Conservation (phyloP, 768 basidiomycete species). For the Podaxis rugospora region DNA sequence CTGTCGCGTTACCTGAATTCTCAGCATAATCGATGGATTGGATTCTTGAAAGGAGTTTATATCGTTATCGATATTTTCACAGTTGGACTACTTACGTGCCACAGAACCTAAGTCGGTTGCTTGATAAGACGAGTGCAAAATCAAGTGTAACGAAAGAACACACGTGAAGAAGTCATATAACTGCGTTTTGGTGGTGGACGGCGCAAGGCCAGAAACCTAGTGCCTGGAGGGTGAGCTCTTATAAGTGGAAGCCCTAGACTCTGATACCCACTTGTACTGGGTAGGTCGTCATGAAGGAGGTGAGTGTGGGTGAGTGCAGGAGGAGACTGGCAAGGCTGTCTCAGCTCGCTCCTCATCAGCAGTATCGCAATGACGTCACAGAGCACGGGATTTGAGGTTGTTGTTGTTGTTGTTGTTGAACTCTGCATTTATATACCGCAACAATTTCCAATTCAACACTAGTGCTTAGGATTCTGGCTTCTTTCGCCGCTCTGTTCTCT, state of each 20-base stretch:
- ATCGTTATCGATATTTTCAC: not conserved
- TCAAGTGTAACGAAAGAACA: conserved; percentile 20
- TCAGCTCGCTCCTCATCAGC: conserved; percentile 10
- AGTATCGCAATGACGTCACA: not conserved
- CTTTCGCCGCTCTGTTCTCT: too few species aligned
- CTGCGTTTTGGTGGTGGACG: conserved; percentile 59
- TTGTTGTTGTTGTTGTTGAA: too few species aligned
- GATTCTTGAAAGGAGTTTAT: conserved; percentile 42
- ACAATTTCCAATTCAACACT: too few species aligned
- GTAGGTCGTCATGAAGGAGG: conserved; percentile 34
- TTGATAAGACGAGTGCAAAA: conserved; percentile 4
- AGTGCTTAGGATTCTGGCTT: too few species aligned
- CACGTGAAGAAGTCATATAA: conserved; percentile 83
- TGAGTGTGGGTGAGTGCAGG: conserved; percentile 15
- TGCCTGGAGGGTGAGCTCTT: not conserved
- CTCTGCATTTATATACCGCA: too few species aligned
- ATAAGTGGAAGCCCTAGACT: not conserved
- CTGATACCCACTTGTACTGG: conserved; percentile 38
- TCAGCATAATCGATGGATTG: conserved; percentile 50
- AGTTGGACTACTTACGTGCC: conserved; percentile 53
- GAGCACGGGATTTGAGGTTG: not conserved
- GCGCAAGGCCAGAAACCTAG: conserved; percentile 70
- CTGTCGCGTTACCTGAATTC: conserved; percentile 43
- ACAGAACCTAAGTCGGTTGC: conserved; percentile 60
- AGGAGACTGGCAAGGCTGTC: conserved; percentile 11